Conservation (phyloP, 805 yeast genomes). For the Scheffersomyces stipitis region DNA sequence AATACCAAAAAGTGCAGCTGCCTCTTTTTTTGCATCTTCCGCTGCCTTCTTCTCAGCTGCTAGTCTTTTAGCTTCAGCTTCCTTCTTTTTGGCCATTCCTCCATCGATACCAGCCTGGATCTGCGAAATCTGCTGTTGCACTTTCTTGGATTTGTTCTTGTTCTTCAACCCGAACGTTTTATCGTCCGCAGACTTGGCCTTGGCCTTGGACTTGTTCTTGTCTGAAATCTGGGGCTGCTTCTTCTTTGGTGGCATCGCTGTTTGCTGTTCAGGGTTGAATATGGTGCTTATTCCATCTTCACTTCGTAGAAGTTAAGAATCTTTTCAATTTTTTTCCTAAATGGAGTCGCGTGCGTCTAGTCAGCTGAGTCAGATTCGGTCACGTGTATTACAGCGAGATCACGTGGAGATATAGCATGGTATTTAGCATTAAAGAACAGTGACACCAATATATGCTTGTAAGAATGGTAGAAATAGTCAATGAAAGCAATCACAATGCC, state of each 20-base stretch:
- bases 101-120: constrained; percentile 46
- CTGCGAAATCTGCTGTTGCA: constrained; percentile 55
- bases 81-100: constrained; percentile 61
- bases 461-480: too few species aligned
- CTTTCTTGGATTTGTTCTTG: constrained; percentile 88
- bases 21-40: constrained; percentile 86
- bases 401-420: too few species aligned
- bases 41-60: constrained; percentile 86
- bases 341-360: too few species aligned
- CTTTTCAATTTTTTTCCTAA: not conserved
- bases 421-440: too few species aligned
- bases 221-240: constrained; percentile 51
- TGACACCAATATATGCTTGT: too few species aligned
- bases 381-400: too few species aligned
- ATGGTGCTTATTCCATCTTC: too few species aligned
- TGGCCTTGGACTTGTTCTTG: constrained; percentile 65
- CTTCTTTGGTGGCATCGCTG: constrained; percentile 93
- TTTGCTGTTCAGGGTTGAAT: too few species aligned
- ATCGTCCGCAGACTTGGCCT: constrained; percentile 67
- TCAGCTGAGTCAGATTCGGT: too few species aligned
- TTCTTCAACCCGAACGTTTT: constrained; percentile 95
- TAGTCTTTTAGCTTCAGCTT: constrained; percentile 67
- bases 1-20: constrained; percentile 72
- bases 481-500: too few species aligned
- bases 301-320: too few species aligned